These are phyloP conservation scores for Leccinum huronense DNA, from an alignment of 1,284 basidiomycete genomes.

Conservation along the genomic window DNA sequence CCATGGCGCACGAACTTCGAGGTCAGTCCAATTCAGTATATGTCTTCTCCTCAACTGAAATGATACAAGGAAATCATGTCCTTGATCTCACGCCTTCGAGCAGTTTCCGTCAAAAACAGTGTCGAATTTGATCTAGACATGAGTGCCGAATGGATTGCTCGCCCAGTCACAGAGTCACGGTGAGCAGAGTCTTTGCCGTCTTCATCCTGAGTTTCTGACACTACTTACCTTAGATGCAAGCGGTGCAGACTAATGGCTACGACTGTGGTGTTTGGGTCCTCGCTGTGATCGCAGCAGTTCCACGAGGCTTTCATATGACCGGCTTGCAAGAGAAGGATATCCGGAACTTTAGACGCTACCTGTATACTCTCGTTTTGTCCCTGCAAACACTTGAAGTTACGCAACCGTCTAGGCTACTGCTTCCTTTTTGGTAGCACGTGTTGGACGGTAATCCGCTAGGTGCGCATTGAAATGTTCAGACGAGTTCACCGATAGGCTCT, in stretches of 20 bases:
- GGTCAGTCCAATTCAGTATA: neutral
- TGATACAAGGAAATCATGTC: neutral
- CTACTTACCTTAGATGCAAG: neutral
- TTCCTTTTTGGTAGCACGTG: constrained; percentile 55
- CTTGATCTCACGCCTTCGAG: neutral
- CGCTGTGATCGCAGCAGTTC: constrained; percentile 12
- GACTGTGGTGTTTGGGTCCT: constrained; percentile 28
- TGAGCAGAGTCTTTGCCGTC: neutral
- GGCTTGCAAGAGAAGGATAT: constrained; percentile 13
- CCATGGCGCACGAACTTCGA: constrained; percentile 11
- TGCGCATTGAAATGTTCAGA: constrained; percentile 22
- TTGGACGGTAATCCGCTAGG: constrained; percentile 78
- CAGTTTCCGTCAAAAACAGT: too few relatives aligned
- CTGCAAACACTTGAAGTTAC: neutral
- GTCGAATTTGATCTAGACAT: too few relatives aligned
- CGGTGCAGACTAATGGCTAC: constrained; percentile 17
- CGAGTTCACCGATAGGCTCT: constrained; percentile 4
- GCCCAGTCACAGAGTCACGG: neutral
- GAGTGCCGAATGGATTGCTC: neutral
- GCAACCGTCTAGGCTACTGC: too few relatives aligned
- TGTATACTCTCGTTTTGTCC: neutral
- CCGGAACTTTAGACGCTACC: constrained; percentile 6
- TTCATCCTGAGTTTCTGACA: neutral
- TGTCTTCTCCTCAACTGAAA: neutral
- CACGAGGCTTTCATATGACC: constrained; percentile 17